These are phyloP conservation scores for Arthromyces matolae DNA, from an alignment of 768 basidiomycete genomes.

Conservation along the genomic window DNA sequence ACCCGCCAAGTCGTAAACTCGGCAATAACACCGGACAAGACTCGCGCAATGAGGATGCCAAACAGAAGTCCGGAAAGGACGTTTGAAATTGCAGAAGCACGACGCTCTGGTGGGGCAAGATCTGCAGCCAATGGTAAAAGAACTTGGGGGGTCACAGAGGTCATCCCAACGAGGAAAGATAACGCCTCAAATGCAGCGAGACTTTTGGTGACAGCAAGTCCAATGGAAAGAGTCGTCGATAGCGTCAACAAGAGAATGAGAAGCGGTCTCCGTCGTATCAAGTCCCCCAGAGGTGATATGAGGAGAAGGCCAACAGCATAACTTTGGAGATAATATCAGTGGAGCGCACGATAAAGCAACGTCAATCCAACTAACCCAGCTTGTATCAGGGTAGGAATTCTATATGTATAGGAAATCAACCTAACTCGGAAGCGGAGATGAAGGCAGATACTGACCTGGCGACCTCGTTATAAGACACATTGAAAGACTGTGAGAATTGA, in stretches of 20 bases:
- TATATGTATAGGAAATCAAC: conserved; percentile 12
- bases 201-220: conserved; percentile 58
- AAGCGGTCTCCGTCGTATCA: conserved; percentile 76
- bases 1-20: conserved; percentile 72
- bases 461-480: conserved; percentile 35
- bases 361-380: background rate
- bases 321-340: conserved; percentile 32
- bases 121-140: conserved; percentile 78
- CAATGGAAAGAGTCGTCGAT: conserved; percentile 64
- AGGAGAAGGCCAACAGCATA: conserved; percentile 73
- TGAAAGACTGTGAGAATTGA: conserved; percentile 36
- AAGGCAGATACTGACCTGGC: conserved; percentile 34
- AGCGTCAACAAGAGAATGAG: conserved; percentile 57
- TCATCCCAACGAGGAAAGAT: conserved; percentile 68
- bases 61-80: conserved; percentile 68
- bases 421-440: conserved; percentile 37
- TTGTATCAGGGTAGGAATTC: background rate
- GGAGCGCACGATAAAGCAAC: no score
- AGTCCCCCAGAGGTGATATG: conserved; percentile 79
- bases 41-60: conserved; percentile 71
- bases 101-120: conserved; percentile 70
- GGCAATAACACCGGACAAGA: conserved; percentile 71
- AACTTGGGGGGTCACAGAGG: conserved; percentile 72
- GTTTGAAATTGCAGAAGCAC: conserved; percentile 74
- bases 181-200: conserved; percentile 62